Evolutionary conservation across 805 yeast species (phyloP), one percentile per base, ranked within the genome.

Genomic region (Brettanomyces bruxellensis): DNA sequence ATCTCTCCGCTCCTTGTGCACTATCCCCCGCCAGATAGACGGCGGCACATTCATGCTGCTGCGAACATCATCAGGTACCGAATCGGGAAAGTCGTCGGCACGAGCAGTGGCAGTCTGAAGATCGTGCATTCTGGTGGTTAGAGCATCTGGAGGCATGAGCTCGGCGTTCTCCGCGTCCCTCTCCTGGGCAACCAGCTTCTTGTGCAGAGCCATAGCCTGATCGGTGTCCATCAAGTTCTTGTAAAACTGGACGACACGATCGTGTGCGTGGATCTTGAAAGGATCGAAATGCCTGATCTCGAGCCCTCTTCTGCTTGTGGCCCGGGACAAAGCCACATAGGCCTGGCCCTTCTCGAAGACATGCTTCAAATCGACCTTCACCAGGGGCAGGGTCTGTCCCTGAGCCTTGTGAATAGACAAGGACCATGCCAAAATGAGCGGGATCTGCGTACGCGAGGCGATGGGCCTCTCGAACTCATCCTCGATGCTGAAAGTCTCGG

Each of bases 381-480:
- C 89, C 46, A 76, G 72, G 4, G 83, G 80, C 40, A 89, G 64
- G 0, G 98, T 86, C 64, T 91, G 90, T 1, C 99, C 99, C 62
- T 91, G 99, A 0, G 97, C 81, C 66, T 93, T 91, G 61, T 93
- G 99, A 40, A 93, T 90, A 0, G 97, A 89, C 40, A 93, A 65
- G 0, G 99, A 89, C 97, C 98, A 93, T 0, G 99, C 95, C n/a
- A 90, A 68, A 55, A 91, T 81, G 45, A 93, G 66, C 0, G 99
- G 99, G 2, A 93, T 54, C 58, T 93, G 99, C 0, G 72, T 70
- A 55, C 97, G 71, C 2, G 83, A 71, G 1, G 86, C 95, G 12
- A 87, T 53, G 0, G 83, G 77, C 7, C 70, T 70, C 22, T 83
- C 87, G 24, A 72, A 66, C 44, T 84, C 88, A 62, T 88, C 95